Evolutionary conservation across 768 basidiomycete species (phyloP).

Genomic region (Chiua virens): DNA sequence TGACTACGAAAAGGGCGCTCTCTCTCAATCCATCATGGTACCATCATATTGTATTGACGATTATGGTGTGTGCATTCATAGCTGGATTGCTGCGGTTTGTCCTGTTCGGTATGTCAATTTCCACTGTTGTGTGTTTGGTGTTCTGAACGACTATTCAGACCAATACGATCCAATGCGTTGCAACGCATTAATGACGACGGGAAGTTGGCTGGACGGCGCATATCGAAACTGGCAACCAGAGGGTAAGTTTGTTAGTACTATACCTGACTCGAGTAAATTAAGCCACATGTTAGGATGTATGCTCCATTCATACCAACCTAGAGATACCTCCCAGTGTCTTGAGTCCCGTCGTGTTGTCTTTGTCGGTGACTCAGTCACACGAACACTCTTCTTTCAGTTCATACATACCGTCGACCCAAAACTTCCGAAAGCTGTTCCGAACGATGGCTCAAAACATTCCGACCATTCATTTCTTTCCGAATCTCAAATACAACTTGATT

Average conservation of each 20-base stretch:
- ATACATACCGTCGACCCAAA: constrained; percentile 58
- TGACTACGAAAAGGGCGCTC: constrained; percentile 30
- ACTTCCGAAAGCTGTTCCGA: constrained; percentile 50
- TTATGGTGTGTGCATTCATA: constrained; percentile 39
- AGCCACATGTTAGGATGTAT: constrained; percentile 64
- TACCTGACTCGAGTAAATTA: constrained; percentile 4
- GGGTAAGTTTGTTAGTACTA: constrained; percentile 45
- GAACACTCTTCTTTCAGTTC: constrained; percentile 77
- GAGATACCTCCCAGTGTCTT: constrained; percentile 56
- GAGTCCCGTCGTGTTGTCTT: constrained; percentile 65
- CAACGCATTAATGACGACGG: constrained; percentile 63
- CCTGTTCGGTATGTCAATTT: constrained; percentile 41
- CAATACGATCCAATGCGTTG: constrained; percentile 74
- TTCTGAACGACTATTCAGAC: constrained; percentile 43
- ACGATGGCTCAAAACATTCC: constrained; percentile 66
- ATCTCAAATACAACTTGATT: constrained; percentile 51
- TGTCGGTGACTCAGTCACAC: constrained; percentile 81
- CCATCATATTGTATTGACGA: constrained; percentile 45
- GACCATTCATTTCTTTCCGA: constrained; percentile 53
- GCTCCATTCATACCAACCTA: constrained; percentile 61
- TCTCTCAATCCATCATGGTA: constrained; percentile 49
- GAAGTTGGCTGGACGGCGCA: constrained; percentile 73
- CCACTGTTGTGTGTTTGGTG: background rate
- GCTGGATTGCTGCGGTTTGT: constrained; percentile 44
- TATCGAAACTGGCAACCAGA: constrained; percentile 86